phyloP scores from a whole-genome alignment of 139 green algal genomes.

The Coelastrella sp. region DNA sequence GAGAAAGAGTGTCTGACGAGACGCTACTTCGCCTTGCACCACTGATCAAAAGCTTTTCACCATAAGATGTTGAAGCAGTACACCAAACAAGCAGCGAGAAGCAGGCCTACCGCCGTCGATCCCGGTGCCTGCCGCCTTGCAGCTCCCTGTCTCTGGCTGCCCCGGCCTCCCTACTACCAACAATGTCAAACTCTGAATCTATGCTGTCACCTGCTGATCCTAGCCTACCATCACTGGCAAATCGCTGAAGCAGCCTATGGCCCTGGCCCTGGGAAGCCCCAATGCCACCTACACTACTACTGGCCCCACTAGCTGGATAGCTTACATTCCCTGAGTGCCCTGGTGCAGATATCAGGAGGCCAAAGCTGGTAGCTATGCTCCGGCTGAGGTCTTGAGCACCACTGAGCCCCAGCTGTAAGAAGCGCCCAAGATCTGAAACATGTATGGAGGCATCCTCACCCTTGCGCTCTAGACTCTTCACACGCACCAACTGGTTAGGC shows the following conservation, averaged over 20 bases:
- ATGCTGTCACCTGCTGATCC: neutral
- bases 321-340: neutral
- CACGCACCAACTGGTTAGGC: slow-evolving; percentile 26
- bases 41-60: no score
- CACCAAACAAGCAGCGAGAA: no score
- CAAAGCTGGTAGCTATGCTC: neutral
- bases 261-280: neutral
- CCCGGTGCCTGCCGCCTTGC: neutral
- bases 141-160: slow-evolving; percentile 6
- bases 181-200: neutral
- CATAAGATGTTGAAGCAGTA: no score
- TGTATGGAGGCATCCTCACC: slow-evolving; percentile 65
- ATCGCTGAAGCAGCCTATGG: neutral
- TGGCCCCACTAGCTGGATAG: neutral
- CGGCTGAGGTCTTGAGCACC: slow-evolving; percentile 25
- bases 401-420: slow-evolving; percentile 53
- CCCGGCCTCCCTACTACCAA: neutral
- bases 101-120: neutral
- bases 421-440: slow-evolving; percentile 52
- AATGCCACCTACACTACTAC: neutral
- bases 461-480: slow-evolving; percentile 68
- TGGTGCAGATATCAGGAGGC: no score
- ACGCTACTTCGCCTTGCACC: no score
- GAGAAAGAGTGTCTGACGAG: no score
- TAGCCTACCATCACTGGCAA: neutral